These are phyloP conservation scores for Sporothrix humicola DNA, from an alignment of 2,329 filamentous ascomycete genomes.

Conservation along the genomic window DNA sequence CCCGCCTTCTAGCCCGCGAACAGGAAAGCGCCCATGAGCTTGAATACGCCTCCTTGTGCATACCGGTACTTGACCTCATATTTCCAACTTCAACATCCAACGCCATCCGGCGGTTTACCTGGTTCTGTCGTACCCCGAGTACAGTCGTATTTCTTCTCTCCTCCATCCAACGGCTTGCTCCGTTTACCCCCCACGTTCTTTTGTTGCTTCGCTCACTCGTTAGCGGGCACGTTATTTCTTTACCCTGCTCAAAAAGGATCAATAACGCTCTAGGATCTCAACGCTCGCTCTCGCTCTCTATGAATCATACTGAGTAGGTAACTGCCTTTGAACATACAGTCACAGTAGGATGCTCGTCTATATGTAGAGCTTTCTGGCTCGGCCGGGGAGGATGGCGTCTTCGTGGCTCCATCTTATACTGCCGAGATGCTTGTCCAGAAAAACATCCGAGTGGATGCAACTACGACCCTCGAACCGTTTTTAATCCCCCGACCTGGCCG, in stretches of 20 bases:
- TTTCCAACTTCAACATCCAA: not conserved
- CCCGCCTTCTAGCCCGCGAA: not conserved
- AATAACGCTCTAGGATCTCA: not conserved
- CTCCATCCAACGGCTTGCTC: not conserved
- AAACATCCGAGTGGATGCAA: no score
- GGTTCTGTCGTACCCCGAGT: conserved; percentile 9
- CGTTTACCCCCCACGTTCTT: not conserved
- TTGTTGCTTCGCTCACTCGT: no score
- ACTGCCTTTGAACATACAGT: no score
- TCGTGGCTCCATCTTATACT: no score
- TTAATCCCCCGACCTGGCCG: no score
- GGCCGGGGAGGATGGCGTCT: no score
- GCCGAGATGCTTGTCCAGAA: no score
- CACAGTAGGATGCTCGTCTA: not conserved
- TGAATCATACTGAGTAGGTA: no score
- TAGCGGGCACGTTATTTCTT: not conserved
- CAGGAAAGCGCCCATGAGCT: conserved; percentile 21
- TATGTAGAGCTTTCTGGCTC: no score
- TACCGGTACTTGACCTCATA: not conserved
- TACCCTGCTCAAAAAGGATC: not conserved
- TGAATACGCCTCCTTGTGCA: not conserved
- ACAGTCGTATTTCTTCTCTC: not conserved
- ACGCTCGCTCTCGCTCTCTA: no score
- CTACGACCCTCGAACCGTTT: no score
- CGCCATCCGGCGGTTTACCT: not conserved